A percentile compares a stretch with the other conserved stretches of the same genome.
Conservation (phyloP, 495 filamentous ascomycete species). For the Penicillium malachiteum region DNA sequence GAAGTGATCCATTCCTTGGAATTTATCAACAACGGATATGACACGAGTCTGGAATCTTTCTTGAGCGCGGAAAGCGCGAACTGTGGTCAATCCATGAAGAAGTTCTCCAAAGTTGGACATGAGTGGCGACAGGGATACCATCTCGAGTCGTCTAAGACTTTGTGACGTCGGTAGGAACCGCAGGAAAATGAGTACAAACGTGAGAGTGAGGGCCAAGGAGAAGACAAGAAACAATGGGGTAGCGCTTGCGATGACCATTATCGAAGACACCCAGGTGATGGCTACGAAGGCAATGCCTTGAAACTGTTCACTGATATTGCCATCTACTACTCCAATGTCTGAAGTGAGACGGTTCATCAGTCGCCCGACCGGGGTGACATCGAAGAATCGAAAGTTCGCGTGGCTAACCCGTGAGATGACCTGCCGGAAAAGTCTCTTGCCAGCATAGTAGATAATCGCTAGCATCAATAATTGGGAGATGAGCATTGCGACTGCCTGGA, state of each 20-base stretch:
- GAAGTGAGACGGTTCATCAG: constrained; percentile 86
- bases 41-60: constrained; percentile 71
- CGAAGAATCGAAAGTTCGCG: constrained; percentile 84
- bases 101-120: constrained; percentile 85
- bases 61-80: constrained; percentile 72
- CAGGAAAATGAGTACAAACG: constrained; percentile 67
- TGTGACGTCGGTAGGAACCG: constrained; percentile 80
- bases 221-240: constrained; percentile 75
- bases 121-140: constrained; percentile 77
- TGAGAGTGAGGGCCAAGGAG: constrained; percentile 57
- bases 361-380: constrained; percentile 77
- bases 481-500: constrained; percentile 54
- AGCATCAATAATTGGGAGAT: constrained; percentile 60
- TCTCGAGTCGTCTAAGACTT: constrained; percentile 75
- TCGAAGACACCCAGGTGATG: constrained; percentile 67
- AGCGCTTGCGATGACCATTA: constrained; percentile 71
- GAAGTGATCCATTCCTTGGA: constrained; percentile 91
- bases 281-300: constrained; percentile 60
- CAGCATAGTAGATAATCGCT: constrained; percentile 70
- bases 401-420: constrained; percentile 68
- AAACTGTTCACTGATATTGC: constrained; percentile 69
- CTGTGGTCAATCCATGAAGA: constrained; percentile 74
- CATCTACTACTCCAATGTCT: constrained; percentile 81
- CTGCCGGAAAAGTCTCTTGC: constrained; percentile 66
- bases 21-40: constrained; percentile 72